Evolutionary conservation across 345 rosid species (phyloP).

Genomic region (Excoecaria cochinchinensis): DNA sequence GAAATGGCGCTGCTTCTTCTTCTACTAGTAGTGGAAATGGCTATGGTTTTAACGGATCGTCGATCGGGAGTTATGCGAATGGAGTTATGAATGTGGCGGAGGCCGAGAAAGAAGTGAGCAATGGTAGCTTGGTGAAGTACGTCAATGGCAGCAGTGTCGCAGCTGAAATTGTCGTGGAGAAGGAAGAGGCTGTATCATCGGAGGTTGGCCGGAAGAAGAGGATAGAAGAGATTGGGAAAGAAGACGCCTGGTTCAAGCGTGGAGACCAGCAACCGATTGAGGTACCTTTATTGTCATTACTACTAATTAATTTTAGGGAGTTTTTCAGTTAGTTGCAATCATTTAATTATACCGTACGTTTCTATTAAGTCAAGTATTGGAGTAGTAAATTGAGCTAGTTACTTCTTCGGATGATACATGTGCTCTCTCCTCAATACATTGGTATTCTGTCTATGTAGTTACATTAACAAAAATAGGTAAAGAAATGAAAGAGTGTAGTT

Average conservation of each 20-base stretch:
- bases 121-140: slow-evolving; percentile 68
- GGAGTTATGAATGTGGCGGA: slow-evolving; percentile 26
- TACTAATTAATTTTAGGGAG: not conserved
- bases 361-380: not conserved
- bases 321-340: not conserved
- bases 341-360: not conserved
- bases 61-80: slow-evolving; percentile 27
- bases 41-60: slow-evolving; percentile 24
- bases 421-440: too few species aligned
- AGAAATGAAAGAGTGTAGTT: not conserved
- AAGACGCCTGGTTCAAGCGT: slow-evolving; percentile 89
- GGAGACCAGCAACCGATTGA: slow-evolving; percentile 39
- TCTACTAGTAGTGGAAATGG: slow-evolving; percentile 22
- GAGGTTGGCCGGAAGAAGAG: slow-evolving; percentile 83
- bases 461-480: not conserved
- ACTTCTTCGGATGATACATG: too few species aligned
- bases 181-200: slow-evolving; percentile 20
- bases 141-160: slow-evolving; percentile 41
- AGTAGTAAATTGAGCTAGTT: not conserved
- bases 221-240: slow-evolving; percentile 92
- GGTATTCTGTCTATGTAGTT: too few species aligned
- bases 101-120: slow-evolving; percentile 18
- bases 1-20: slow-evolving; percentile 31
- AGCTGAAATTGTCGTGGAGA: slow-evolving; percentile 26
- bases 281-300: slow-evolving; percentile 33